phyloP scores from a whole-genome alignment of 2,329 filamentous ascomycete species.

The Ophiostoma quercus region DNA sequence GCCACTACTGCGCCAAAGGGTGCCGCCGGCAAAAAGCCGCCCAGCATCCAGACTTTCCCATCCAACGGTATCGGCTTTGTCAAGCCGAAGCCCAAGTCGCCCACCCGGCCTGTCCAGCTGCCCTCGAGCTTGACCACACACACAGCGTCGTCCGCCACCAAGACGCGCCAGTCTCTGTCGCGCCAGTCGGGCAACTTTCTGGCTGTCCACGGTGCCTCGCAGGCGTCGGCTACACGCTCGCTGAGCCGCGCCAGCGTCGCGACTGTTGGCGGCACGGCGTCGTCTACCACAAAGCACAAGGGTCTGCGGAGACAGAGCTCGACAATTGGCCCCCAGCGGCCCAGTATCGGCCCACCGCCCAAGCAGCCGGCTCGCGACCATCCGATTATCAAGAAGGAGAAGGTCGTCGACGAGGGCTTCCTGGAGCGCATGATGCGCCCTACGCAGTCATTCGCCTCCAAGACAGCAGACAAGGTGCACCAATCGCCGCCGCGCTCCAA shows the following conservation, averaged over 20 bases:
- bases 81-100: conserved; percentile 61
- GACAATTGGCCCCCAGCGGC: conserved; percentile 42
- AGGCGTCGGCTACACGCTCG: conserved; percentile 35
- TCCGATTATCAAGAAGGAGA: conserved; percentile 45
- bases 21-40: conserved; percentile 39
- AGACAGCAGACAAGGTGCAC: conserved; percentile 58
- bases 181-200: conserved; percentile 39
- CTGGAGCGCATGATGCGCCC: conserved; percentile 78
- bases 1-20: conserved; percentile 30
- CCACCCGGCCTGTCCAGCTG: conserved; percentile 62
- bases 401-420: conserved; percentile 63
- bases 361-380: conserved; percentile 51
- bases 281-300: conserved; percentile 30
- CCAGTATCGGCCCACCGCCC: conserved; percentile 54
- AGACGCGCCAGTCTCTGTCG: conserved; percentile 42
- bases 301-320: conserved; percentile 44
- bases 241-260: conserved; percentile 44
- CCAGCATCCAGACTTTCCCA: conserved; percentile 39
- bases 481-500: conserved; percentile 39
- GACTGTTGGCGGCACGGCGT: conserved; percentile 28
- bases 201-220: conserved; percentile 31
- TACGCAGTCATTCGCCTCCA: conserved; percentile 63
- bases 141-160: conserved; percentile 64
- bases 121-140: conserved; percentile 64
- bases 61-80: conserved; percentile 41